Evolutionary conservation across 148 eudicot species (phyloP).

Genomic region (Camellia lanceoleosa): DNA sequence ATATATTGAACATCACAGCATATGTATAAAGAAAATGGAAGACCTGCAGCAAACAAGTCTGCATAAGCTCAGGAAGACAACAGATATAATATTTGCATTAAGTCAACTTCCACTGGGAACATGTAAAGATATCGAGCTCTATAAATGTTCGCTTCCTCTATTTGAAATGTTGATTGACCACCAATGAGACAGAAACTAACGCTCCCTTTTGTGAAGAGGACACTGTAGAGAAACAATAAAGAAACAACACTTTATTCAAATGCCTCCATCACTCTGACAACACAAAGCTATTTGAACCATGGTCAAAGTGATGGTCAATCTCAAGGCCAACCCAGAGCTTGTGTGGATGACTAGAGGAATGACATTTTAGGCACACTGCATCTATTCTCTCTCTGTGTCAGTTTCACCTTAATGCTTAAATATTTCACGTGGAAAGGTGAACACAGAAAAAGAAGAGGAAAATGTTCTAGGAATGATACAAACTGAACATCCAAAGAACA

Average conservation of each 20-base stretch:
- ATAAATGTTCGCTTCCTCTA: neutral
- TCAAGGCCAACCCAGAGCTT: neutral
- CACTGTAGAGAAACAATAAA: neutral
- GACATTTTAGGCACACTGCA: neutral
- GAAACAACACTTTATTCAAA: neutral
- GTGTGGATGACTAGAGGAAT: neutral
- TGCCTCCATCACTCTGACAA: neutral
- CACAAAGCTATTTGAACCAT: neutral
- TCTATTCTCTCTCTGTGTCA: neutral
- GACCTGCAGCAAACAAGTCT: constrained; percentile 45
- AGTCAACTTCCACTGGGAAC: neutral
- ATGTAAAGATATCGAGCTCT: neutral
- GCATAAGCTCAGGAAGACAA: constrained; percentile 17
- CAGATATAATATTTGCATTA: neutral
- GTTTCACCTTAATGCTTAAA: too few relatives aligned
- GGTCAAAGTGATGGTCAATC: neutral
- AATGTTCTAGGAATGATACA: too few relatives aligned
- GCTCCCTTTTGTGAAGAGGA: neutral
- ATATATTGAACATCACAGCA: constrained; percentile 48
- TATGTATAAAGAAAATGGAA: constrained; percentile 84
- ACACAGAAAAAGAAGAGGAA: too few relatives aligned
- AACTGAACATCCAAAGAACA: too few relatives aligned
- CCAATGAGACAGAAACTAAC: neutral
- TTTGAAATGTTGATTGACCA: neutral
- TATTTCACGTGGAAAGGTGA: too few relatives aligned